Percentiles rank a stretch among this genome's conserved stretches.
phyloP scores from a whole-genome alignment of 148 eudicot genomes.

The Pouteria glomerata region DNA sequence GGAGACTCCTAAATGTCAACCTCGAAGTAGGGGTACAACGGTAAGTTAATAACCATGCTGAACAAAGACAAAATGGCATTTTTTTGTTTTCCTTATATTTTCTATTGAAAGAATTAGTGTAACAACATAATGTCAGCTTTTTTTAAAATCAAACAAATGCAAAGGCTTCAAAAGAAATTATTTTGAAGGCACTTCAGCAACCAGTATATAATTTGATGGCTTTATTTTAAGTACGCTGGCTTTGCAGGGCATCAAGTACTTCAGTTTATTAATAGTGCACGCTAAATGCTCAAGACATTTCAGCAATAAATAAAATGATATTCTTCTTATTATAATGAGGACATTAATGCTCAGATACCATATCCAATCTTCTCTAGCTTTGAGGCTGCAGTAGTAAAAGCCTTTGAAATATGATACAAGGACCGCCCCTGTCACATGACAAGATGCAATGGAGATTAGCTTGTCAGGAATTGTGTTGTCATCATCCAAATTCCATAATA shows the following conservation, averaged over 20 bases:
- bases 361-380: slow-evolving; percentile 94
- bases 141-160: no score
- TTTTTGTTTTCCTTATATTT: no score
- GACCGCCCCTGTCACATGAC: slow-evolving; percentile 70
- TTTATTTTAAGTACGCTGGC: neutral
- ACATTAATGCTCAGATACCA: slow-evolving; percentile 36
- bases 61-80: no score
- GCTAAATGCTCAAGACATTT: neutral
- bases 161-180: no score
- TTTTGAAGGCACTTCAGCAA: no score
- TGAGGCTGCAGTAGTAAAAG: slow-evolving; percentile 70
- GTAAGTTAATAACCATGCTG: no score
- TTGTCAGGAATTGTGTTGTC: neutral
- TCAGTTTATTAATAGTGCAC: neutral
- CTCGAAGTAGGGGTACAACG: no score
- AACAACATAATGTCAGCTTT: no score
- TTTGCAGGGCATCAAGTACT: neutral
- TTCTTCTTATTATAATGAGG: slow-evolving; percentile 3
- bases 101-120: no score
- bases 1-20: no score
- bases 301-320: neutral
- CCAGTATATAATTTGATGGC: no score
- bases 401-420: slow-evolving; percentile 76
- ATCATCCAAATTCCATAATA: neutral
- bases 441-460: neutral